phyloP scores from a whole-genome alignment of 495 filamentous ascomycete genomes.

The Aspergillus indologenus region DNA sequence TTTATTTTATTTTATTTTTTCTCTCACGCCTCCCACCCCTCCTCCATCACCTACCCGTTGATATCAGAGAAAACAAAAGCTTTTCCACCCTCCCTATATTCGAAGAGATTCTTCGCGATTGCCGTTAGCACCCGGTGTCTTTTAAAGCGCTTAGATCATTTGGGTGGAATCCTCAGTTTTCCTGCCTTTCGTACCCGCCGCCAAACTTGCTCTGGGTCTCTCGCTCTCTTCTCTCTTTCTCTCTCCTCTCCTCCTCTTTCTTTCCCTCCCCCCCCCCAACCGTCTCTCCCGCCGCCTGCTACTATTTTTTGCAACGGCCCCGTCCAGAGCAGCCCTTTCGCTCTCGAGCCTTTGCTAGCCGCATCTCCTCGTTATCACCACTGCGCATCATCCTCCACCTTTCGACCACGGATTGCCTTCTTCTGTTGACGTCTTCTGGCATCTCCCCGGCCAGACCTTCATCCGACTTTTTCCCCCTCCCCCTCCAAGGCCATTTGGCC shows the following conservation, averaged over 20 bases:
- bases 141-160: background rate
- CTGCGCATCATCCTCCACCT: conserved; percentile 13
- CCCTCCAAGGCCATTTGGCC: conserved; percentile 19
- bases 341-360: conserved; percentile 13
- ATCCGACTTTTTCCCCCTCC: conserved; percentile 7
- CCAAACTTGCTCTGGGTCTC: background rate
- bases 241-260: conserved; percentile 11
- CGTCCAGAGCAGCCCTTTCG: conserved; percentile 8
- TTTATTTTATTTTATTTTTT: conserved; percentile 8
- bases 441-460: conserved; percentile 23
- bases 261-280: conserved; percentile 4
- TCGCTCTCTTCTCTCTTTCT: conserved; percentile 5
- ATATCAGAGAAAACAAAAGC: background rate
- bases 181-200: background rate
- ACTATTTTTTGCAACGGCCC: conserved; percentile 10
- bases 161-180: conserved; percentile 1
- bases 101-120: conserved; percentile 8
- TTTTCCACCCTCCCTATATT: conserved; percentile 1
- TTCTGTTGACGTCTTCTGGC: conserved; percentile 19
- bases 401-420: conserved; percentile 10
- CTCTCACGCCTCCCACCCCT: conserved; percentile 8
- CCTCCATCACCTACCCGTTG: background rate
- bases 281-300: conserved; percentile 4
- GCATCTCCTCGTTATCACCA: conserved; percentile 18
- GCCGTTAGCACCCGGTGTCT: background rate